These are phyloP conservation scores for Fusarium transvaalense DNA, from an alignment of 2,329 filamentous ascomycete species.

Conservation along the genomic window DNA sequence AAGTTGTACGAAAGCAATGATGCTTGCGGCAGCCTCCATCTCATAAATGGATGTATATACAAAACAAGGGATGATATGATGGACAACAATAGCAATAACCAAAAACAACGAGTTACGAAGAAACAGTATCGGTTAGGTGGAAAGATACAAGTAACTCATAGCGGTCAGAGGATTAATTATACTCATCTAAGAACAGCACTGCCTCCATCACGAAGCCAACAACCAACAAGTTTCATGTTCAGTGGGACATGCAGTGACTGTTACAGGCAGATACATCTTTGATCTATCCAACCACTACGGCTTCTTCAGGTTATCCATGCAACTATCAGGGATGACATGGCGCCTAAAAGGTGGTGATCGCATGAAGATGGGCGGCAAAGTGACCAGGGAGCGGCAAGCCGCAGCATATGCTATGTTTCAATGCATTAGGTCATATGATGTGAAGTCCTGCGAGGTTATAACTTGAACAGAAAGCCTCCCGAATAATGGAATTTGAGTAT, in stretches of 20 bases:
- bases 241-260: slow-evolving; percentile 1
- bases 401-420: slow-evolving; percentile 9
- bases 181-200: slow-evolving; percentile 2
- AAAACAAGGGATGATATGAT: neutral
- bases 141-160: neutral
- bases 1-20: slow-evolving; percentile 46
- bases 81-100: neutral
- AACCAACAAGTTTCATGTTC: slow-evolving; percentile 6
- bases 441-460: neutral
- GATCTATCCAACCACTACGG: neutral
- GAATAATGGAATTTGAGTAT: neutral
- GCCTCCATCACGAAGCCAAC: slow-evolving; percentile 12
- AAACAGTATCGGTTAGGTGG: neutral
- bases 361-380: slow-evolving; percentile 25
- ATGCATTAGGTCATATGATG: neutral
- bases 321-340: slow-evolving; percentile 8
- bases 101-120: neutral
- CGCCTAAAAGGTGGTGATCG: slow-evolving; percentile 17
- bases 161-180: neutral
- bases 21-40: slow-evolving; percentile 42
- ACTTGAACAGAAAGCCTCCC: slow-evolving; percentile 3
- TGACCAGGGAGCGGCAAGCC: neutral
- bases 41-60: neutral
- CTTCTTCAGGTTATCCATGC: slow-evolving; percentile 7
- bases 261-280: neutral